phyloP scores from a whole-genome alignment of 2,329 filamentous ascomycete genomes.

The Monilinia fructicola region DNA sequence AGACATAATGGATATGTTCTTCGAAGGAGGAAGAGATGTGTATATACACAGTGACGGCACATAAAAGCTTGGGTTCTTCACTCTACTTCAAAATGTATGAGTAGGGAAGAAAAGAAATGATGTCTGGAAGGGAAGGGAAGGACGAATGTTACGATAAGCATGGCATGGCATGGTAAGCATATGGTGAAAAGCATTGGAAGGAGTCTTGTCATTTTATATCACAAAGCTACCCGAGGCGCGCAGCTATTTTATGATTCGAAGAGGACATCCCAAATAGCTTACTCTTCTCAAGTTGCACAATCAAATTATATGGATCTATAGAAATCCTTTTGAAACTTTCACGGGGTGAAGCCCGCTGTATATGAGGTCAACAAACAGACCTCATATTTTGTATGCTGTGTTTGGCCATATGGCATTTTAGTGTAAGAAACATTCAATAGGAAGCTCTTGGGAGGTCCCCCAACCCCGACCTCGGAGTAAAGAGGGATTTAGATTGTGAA shows the following conservation, averaged over 20 bases:
- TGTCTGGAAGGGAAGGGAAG: not conserved
- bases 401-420: not conserved
- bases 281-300: conserved; percentile 12
- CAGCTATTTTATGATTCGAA: not conserved
- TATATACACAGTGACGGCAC: conserved; percentile 6
- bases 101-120: not conserved
- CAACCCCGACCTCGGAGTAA: conserved; percentile 13
- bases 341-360: not conserved
- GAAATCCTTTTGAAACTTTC: not conserved
- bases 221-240: not conserved
- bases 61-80: not conserved
- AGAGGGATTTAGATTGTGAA: not conserved
- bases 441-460: not conserved
- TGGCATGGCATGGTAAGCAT: not conserved
- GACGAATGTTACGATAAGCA: conserved; percentile 1
- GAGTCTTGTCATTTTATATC: conserved; percentile 15
- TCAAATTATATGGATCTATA: not conserved
- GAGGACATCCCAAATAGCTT: conserved; percentile 8
- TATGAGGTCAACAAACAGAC: not conserved
- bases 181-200: conserved; percentile 14
- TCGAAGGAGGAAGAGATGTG: not conserved
- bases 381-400: not conserved
- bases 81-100: not conserved
- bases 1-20: not conserved
- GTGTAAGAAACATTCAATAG: not conserved